Base-by-base conservation (phyloP, 73 alveolate genomes). In the Uronychia binucleata region DNA sequence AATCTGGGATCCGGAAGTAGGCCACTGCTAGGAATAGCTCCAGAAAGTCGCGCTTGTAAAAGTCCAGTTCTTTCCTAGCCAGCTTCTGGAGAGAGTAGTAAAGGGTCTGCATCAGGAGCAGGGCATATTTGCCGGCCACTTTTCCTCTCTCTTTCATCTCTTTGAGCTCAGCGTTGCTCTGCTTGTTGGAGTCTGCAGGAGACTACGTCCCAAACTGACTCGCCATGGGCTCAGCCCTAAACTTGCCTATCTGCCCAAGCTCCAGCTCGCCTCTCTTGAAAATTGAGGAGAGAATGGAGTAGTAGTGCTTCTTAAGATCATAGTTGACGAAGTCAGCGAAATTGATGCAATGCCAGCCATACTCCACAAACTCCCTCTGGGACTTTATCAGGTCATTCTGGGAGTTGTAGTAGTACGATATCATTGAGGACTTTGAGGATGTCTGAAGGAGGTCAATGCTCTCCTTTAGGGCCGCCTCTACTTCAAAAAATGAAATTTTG, bases 41-140 rank as follows among this genome's bases (percentile, higher is more conserved):
- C 0, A 96, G 95, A 80, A 91, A 96, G 27, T 93, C 80, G 57
- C 97, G 59, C 80, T 91, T 96, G 79, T 94, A 91, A 46, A 94
- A 93, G 77, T 92, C 97, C 30, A 96, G 89, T 1, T 94, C 95
- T 87, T 96, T 96, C 85, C 87, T 80, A 31, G 83, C 89, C 33
- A 96, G 88, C 78, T 95, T 95, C 67, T 91, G 89, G 8, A 96
- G 28, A 32, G 82, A 1, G 33, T 74, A 74, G 60, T 32, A 31
- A 0, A 82, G 78, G 1, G 89, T 30, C n/a, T 31, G 26, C 30
- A 57, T 57, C 58, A 82, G 29, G 25, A 82, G 33, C 31, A n/a
- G 57, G 29, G 60, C 57, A 74, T 74, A 82, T 33, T 82, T 57
- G 1, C 31, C 31, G 19, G 83, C 89, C 30, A 82, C 33, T 30